A percentile compares a stretch with the other conserved stretches of the same genome.
phyloP scores from a whole-genome alignment of 768 basidiomycete species.

The Suillus americanus region DNA sequence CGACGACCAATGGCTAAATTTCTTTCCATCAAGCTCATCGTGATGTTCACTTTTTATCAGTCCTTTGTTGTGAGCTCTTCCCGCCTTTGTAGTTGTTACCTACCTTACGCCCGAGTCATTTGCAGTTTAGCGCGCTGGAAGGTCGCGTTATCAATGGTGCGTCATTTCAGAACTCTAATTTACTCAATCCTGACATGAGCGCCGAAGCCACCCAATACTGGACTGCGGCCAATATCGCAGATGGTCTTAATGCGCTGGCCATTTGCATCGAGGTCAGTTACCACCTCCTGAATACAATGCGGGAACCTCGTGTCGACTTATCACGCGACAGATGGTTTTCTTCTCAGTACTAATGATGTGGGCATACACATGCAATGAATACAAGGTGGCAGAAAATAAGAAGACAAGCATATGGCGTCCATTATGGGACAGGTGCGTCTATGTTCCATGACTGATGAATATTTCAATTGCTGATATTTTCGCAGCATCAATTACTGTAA shows the following conservation, averaged over 20 bases:
- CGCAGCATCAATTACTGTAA: slow-evolving; percentile 46
- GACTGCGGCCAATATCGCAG: slow-evolving; percentile 80
- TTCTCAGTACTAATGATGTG: slow-evolving; percentile 79
- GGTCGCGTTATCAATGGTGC: slow-evolving; percentile 67
- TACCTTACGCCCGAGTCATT: background rate
- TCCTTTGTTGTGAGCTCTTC: slow-evolving; percentile 59
- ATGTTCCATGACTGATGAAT: background rate
- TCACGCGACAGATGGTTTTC: slow-evolving; percentile 67
- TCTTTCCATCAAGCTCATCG: slow-evolving; percentile 81
- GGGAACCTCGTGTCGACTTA: slow-evolving; percentile 7
- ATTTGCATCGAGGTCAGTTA: slow-evolving; percentile 76
- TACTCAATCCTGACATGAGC: background rate
- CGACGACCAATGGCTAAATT: slow-evolving; percentile 83
- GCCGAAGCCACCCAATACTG: slow-evolving; percentile 69
- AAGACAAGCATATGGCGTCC: slow-evolving; percentile 67
- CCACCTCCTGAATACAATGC: background rate
- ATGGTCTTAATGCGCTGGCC: slow-evolving; percentile 80
- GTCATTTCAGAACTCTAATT: slow-evolving; percentile 4
- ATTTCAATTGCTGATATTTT: slow-evolving; percentile 7
- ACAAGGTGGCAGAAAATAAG: slow-evolving; percentile 42
- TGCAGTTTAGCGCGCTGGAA: slow-evolving; percentile 65
- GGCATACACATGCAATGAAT: slow-evolving; percentile 77
- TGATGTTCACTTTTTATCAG: slow-evolving; percentile 90
- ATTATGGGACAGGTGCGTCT: slow-evolving; percentile 57
- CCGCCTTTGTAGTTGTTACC: background rate